These are phyloP conservation scores for Eutrema salsugineum DNA, from an alignment of 441 rosid species.

Conservation along the genomic window DNA sequence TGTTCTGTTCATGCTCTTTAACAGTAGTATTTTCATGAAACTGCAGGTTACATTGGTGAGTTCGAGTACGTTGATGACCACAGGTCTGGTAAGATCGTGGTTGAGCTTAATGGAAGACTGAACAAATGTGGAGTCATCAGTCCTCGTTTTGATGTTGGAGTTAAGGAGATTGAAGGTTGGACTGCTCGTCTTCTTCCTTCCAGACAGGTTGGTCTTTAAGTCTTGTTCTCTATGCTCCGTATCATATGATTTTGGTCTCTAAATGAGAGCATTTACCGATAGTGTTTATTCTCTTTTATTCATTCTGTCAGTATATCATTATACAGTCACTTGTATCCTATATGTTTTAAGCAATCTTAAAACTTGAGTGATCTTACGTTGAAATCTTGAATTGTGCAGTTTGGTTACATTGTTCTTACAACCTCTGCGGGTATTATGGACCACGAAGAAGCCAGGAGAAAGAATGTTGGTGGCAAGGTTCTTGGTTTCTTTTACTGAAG, in stretches of 20 bases:
- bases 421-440: constrained; percentile 79
- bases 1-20: not conserved
- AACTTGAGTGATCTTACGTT: not conserved
- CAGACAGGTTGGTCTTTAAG: constrained; percentile 19
- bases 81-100: constrained; percentile 63
- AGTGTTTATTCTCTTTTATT: not conserved
- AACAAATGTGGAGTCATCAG: constrained; percentile 64
- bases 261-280: not conserved
- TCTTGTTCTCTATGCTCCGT: not conserved
- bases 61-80: constrained; percentile 69
- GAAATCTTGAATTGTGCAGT: constrained; percentile 33
- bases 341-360: not conserved
- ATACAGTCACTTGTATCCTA: not conserved
- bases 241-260: not conserved
- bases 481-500: constrained; percentile 61
- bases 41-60: constrained; percentile 61
- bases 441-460: constrained; percentile 75
- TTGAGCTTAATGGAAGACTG: constrained; percentile 63
- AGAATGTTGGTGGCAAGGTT: constrained; percentile 75
- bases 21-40: not conserved
- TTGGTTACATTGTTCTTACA: constrained; percentile 66
- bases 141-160: constrained; percentile 62
- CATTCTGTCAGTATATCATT: not conserved
- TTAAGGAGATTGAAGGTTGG: constrained; percentile 63
- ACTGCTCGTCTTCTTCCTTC: constrained; percentile 48